Evolutionary conservation across 1,139 yeast species (phyloP).

Genomic region (Saccharomyces hybrid): DNA sequence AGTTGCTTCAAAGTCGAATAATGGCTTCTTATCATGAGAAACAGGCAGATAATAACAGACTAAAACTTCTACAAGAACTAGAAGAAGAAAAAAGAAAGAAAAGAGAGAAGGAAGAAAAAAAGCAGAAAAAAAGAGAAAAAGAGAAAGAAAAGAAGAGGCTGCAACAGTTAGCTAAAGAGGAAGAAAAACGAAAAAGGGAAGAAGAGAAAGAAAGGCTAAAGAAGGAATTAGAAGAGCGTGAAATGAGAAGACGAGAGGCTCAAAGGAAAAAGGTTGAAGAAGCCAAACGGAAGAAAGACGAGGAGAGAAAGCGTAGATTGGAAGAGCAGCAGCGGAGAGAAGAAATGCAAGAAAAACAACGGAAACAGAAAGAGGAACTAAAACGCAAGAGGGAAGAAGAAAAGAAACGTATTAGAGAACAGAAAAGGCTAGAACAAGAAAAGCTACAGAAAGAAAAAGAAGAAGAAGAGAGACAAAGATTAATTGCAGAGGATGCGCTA

Average conservation of each 20-base stretch:
- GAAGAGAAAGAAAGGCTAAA: conserved; percentile 37
- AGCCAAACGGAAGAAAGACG: conserved; percentile 33
- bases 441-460: conserved; percentile 30
- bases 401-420: conserved; percentile 38
- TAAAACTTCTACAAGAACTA: conserved; percentile 65
- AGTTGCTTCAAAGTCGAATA: conserved; percentile 63
- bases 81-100: conserved; percentile 73
- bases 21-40: conserved; percentile 71
- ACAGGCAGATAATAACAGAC: conserved; percentile 70
- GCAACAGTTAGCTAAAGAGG: conserved; percentile 65
- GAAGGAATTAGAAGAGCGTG: conserved; percentile 39
- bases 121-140: conserved; percentile 66
- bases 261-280: conserved; percentile 32
- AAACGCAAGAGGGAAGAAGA: conserved; percentile 36
- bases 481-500: conserved; percentile 31
- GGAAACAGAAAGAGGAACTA: conserved; percentile 34
- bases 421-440: conserved; percentile 37
- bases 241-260: conserved; percentile 40
- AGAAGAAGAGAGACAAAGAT: conserved; percentile 24
- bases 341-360: conserved; percentile 35
- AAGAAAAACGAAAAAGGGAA: conserved; percentile 32
- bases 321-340: conserved; percentile 37
- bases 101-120: conserved; percentile 68
- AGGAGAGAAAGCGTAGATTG: conserved; percentile 37
- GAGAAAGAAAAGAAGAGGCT: conserved; percentile 73